A percentile compares a stretch with the other conserved stretches of the same genome.
These are phyloP conservation scores for Knufia fluminis DNA, from an alignment of 2,329 filamentous ascomycete species.

Conservation along the genomic window DNA sequence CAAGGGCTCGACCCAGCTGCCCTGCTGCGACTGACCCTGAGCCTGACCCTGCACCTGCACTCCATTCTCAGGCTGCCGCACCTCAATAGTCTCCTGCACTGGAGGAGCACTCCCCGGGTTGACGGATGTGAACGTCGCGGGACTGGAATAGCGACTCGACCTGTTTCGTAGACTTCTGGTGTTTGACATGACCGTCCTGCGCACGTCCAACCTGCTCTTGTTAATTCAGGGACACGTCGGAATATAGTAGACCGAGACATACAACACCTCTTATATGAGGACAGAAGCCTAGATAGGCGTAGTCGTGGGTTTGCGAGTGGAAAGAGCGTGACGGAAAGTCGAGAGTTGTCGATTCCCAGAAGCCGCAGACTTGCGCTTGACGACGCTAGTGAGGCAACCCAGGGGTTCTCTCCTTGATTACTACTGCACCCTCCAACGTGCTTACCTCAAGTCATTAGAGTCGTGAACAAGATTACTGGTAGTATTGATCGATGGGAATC, in stretches of 20 bases:
- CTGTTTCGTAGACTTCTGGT: constrained; percentile 22
- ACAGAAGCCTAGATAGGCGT: constrained; percentile 11
- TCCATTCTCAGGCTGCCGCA: constrained; percentile 14
- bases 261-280: constrained; percentile 16
- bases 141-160: constrained; percentile 23
- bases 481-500: no score
- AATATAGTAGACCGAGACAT: constrained; percentile 9
- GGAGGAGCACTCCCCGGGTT: constrained; percentile 12
- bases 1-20: constrained; percentile 50
- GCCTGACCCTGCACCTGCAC: constrained; percentile 9
- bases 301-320: constrained; percentile 1
- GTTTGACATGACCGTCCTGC: constrained; percentile 16
- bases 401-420: neutral
- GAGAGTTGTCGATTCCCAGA: neutral
- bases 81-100: constrained; percentile 16
- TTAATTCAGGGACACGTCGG: constrained; percentile 19
- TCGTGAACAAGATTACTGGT: no score
- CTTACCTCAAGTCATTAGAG: neutral
- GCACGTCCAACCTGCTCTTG: neutral
- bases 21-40: constrained; percentile 23
- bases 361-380: neutral
- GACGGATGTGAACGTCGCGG: constrained; percentile 17
- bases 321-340: neutral
- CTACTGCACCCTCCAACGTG: neutral
- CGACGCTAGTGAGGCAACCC: neutral